A percentile compares a stretch with the other conserved stretches of the same genome.
Conservation (phyloP, 169 alveolate genomes). For the Cyclospora cayetanensis region DNA sequence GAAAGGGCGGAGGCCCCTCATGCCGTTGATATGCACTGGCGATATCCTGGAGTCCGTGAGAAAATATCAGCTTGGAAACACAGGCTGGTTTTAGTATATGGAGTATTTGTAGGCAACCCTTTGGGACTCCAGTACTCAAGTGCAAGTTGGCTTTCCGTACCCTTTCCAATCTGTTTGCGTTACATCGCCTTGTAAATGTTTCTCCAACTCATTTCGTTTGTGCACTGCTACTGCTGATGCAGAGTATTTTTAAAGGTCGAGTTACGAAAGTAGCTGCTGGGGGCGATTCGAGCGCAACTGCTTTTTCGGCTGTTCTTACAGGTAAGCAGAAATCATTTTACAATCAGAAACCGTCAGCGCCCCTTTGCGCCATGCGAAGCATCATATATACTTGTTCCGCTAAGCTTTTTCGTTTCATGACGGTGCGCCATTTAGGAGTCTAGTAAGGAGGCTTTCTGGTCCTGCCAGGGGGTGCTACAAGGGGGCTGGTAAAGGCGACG, state of each 20-base stretch:
- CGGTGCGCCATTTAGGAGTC: no score
- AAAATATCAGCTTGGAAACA: neutral
- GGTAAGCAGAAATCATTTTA: conserved; percentile 17
- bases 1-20: conserved; percentile 8
- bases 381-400: no score
- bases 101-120: neutral
- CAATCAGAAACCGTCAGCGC: no score
- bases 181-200: neutral
- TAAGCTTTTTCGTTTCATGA: no score
- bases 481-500: no score
- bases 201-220: neutral
- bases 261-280: conserved; percentile 32
- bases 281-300: conserved; percentile 46
- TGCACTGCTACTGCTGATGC: neutral
- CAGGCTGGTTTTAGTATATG: neutral
- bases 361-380: no score
- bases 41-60: conserved; percentile 5
- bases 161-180: neutral
- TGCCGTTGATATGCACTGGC: conserved; percentile 26
- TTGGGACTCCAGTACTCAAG: neutral
- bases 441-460: no score
- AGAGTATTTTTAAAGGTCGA: conserved; percentile 16
- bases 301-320: conserved; percentile 43
- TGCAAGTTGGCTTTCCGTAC: neutral
- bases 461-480: no score